These are phyloP conservation scores for Aspergillus affinis DNA, from an alignment of 495 filamentous ascomycete species.

Conservation along the genomic window DNA sequence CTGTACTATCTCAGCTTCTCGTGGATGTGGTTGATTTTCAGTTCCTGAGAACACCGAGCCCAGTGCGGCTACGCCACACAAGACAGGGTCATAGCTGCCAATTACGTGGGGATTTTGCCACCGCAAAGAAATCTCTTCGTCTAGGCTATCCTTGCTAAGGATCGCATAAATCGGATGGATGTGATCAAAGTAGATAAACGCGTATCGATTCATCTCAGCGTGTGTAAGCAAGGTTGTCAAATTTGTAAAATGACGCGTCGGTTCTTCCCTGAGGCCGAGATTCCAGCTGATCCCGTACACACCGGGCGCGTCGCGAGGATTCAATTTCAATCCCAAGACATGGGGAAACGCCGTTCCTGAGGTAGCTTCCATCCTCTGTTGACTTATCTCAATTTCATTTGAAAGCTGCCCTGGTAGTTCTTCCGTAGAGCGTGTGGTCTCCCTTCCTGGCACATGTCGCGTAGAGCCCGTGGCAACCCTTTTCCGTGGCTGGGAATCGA, in stretches of 20 bases:
- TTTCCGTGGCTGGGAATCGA: conserved; percentile 16
- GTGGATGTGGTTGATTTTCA: conserved; percentile 14
- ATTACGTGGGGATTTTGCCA: conserved; percentile 25
- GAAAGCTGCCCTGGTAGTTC: conserved; percentile 23
- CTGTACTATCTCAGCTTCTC: conserved; percentile 37
- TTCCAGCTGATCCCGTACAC: conserved; percentile 13
- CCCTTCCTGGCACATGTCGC: background rate
- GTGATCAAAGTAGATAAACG: conserved; percentile 43
- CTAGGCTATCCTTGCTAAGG: conserved; percentile 35
- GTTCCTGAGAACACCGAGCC: conserved; percentile 39
- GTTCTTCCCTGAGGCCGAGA: conserved; percentile 2
- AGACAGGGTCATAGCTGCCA: conserved; percentile 34
- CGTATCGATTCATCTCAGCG: conserved; percentile 32
- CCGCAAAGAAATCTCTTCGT: conserved; percentile 24
- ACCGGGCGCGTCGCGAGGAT: conserved; percentile 1
- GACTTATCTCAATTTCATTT: background rate
- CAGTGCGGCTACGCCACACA: conserved; percentile 42
- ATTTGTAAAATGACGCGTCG: conserved; percentile 35
- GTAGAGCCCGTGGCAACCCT: background rate
- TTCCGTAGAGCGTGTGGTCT: background rate
- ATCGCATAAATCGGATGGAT: conserved; percentile 48
- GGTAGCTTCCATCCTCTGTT: conserved; percentile 12
- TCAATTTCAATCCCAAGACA: background rate
- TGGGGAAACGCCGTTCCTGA: conserved; percentile 9
- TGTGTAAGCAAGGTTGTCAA: conserved; percentile 36